Evolutionary conservation across 2,329 filamentous ascomycete species (phyloP).

Genomic region (Plenodomus tracheiphilus): DNA sequence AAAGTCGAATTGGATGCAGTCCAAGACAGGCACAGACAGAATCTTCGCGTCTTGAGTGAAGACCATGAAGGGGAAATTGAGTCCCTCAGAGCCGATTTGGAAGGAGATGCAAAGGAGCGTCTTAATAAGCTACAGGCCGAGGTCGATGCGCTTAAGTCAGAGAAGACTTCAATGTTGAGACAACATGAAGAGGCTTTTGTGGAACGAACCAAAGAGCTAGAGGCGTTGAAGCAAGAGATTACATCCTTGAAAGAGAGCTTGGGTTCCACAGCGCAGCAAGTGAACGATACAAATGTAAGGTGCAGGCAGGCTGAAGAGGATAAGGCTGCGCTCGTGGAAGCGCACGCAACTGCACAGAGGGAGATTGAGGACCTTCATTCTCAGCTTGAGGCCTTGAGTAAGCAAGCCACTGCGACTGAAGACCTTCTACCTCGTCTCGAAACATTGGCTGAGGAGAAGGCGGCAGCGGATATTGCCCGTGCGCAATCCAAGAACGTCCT

Average conservation of each 20-base stretch:
- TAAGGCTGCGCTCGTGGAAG: slow-evolving; percentile 23
- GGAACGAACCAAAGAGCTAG: slow-evolving; percentile 24
- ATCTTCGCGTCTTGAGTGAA: slow-evolving; percentile 34
- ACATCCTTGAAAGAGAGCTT: slow-evolving; percentile 23
- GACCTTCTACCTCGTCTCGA: slow-evolving; percentile 18
- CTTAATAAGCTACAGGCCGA: slow-evolving; percentile 37
- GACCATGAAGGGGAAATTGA: slow-evolving; percentile 42
- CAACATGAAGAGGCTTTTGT: slow-evolving; percentile 26
- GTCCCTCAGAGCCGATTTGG: slow-evolving; percentile 39
- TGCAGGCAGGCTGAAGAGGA: slow-evolving; percentile 29
- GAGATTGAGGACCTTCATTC: slow-evolving; percentile 27
- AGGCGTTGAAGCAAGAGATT: slow-evolving; percentile 24
- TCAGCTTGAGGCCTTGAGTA: slow-evolving; percentile 21
- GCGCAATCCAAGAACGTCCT: slow-evolving; percentile 30
- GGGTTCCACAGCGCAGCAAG: slow-evolving; percentile 25
- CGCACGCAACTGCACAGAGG: slow-evolving; percentile 24
- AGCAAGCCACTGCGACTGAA: slow-evolving; percentile 11
- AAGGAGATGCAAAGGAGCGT: slow-evolving; percentile 41
- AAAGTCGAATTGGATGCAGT: slow-evolving; percentile 34
- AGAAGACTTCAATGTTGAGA: slow-evolving; percentile 29
- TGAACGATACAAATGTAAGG: slow-evolving; percentile 27
- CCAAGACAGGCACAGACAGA: slow-evolving; percentile 32
- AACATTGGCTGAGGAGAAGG: slow-evolving; percentile 21
- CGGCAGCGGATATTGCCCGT: slow-evolving; percentile 23
- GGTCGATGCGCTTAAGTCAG: slow-evolving; percentile 33